Evolutionary conservation across 768 basidiomycete species (phyloP).

Genomic region (Mycena leptocephala): DNA sequence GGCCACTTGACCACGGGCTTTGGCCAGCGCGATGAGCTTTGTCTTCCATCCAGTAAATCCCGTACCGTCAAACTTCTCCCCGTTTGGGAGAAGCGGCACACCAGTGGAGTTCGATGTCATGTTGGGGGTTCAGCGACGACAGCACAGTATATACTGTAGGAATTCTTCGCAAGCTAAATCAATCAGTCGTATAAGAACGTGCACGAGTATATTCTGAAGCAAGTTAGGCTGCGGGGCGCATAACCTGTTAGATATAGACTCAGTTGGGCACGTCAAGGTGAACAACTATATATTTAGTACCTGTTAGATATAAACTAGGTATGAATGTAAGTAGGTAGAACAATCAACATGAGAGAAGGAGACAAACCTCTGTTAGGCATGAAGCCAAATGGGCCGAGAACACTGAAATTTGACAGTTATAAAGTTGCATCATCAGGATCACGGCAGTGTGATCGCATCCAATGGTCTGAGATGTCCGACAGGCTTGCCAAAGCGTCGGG

Average conservation of each 20-base stretch:
- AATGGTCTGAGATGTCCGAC: too few species aligned
- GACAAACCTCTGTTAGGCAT: not conserved
- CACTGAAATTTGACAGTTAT: too few species aligned
- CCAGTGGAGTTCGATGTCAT: not conserved
- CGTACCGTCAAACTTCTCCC: slow-evolving; percentile 14
- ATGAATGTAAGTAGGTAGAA: not conserved
- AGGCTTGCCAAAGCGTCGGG: too few species aligned
- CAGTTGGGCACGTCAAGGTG: not conserved
- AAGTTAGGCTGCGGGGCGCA: not conserved
- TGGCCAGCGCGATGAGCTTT: not conserved
- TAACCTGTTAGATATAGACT: not conserved
- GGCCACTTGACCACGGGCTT: slow-evolving; percentile 2
- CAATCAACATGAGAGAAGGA: not conserved
- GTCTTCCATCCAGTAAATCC: not conserved
- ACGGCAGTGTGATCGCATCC: too few species aligned
- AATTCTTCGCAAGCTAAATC: not conserved
- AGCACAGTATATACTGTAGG: not conserved
- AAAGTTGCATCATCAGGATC: too few species aligned
- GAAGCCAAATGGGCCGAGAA: too few species aligned
- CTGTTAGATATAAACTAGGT: not conserved
- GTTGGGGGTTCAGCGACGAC: not conserved
- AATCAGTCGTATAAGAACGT: not conserved
- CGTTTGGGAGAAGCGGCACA: slow-evolving; percentile 14
- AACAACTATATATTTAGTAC: not conserved
- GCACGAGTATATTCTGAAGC: not conserved